phyloP scores from a whole-genome alignment of 495 filamentous ascomycete species.

The Aspergillus sclerotioniger region DNA sequence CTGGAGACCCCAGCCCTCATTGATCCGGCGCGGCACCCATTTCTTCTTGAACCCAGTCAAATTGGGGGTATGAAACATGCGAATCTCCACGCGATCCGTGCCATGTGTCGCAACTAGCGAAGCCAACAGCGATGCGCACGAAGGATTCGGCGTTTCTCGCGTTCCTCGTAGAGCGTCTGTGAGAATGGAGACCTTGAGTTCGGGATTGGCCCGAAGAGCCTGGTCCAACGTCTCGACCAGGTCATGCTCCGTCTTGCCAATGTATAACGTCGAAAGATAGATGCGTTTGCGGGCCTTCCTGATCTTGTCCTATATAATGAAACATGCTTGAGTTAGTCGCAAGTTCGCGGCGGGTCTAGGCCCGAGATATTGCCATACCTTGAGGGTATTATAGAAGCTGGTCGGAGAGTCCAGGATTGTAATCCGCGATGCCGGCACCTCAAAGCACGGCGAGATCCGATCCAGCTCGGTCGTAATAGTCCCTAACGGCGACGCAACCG shows the following conservation, averaged over 20 bases:
- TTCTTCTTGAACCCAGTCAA: constrained; percentile 83
- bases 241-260: constrained; percentile 91
- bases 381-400: constrained; percentile 86
- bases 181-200: constrained; percentile 85
- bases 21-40: constrained; percentile 81
- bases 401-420: constrained; percentile 72
- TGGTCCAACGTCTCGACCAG: constrained; percentile 76
- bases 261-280: constrained; percentile 92
- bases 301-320: constrained; percentile 65
- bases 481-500: constrained; percentile 40
- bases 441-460: constrained; percentile 83
- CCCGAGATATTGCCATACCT: constrained; percentile 50
- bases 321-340: constrained; percentile 15
- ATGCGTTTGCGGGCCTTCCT: constrained; percentile 71
- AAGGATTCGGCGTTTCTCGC: constrained; percentile 81
- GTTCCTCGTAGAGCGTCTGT: constrained; percentile 91
- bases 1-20: constrained; percentile 97
- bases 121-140: constrained; percentile 84
- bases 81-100: constrained; percentile 80
- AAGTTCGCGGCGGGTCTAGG: constrained; percentile 3
- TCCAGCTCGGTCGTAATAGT: constrained; percentile 80
- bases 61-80: constrained; percentile 98
- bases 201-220: constrained; percentile 73
- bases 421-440: constrained; percentile 77
- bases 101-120: constrained; percentile 82